Percentiles rank a stretch among this genome's conserved stretches.
Conservation (phyloP, 805 yeast species). For the Wickerhamomyces bovis region DNA sequence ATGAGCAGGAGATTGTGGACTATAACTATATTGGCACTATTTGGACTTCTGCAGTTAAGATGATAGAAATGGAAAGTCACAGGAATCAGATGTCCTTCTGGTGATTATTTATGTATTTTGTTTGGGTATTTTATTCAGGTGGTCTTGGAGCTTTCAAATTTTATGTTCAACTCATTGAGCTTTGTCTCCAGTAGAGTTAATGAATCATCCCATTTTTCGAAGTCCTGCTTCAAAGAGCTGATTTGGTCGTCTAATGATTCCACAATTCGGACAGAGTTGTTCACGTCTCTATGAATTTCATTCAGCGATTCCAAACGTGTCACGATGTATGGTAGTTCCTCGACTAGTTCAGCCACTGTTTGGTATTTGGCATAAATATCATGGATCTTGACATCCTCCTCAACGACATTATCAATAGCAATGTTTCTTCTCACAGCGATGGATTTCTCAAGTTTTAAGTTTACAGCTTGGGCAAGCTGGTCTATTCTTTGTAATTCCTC, state of each 20-base stretch:
- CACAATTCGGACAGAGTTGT: slow-evolving; percentile 13
- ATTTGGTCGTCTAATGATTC: slow-evolving; percentile 18
- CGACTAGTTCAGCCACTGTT: slow-evolving; percentile 12
- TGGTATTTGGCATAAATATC: slow-evolving; percentile 20
- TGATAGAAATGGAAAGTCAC: not conserved
- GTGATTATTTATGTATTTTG: not conserved
- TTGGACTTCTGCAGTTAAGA: not conserved
- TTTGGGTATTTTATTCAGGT: not conserved
- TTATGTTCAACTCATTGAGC: slow-evolving; percentile 13
- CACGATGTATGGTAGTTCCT: slow-evolving; percentile 23
- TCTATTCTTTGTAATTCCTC: slow-evolving; percentile 18
- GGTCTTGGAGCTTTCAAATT: slow-evolving; percentile 12
- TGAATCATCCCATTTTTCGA: slow-evolving; percentile 24
- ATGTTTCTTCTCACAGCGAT: slow-evolving; percentile 18
- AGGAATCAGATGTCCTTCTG: not conserved
- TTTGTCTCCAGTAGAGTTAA: slow-evolving; percentile 18
- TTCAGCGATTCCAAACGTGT: slow-evolving; percentile 23
- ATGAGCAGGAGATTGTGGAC: not conserved
- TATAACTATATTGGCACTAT: not conserved
- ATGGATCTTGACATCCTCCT: slow-evolving; percentile 22
- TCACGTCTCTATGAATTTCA: slow-evolving; percentile 18
- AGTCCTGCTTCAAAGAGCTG: slow-evolving; percentile 17
- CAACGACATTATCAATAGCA: slow-evolving; percentile 13
- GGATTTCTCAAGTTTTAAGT: slow-evolving; percentile 23
- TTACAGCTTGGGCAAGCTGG: slow-evolving; percentile 19